Base-by-base conservation (phyloP, 1,139 yeast genomes). In the Casaregolazyma lundiana region DNA sequence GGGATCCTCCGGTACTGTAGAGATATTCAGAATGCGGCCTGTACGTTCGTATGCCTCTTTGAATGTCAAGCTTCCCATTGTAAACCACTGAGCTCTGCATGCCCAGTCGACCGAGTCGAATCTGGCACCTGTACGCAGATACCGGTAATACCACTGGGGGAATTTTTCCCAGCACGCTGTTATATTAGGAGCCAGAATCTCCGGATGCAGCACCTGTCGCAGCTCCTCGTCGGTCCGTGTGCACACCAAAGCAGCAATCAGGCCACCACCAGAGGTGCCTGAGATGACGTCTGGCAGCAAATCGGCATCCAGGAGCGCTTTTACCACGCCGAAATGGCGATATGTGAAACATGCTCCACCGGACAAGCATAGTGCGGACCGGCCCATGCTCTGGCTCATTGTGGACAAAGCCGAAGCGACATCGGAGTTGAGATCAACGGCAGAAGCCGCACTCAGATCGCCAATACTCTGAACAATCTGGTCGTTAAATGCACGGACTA, bases 311-410 rank as follows among this genome's bases (percentile, higher is more conserved):
- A 84, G 65, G 35, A 85, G 64, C 0, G 90, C 92, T 55, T 80
- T 81, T 18, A 84, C 75, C 2, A 84, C 78, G 1, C 95, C 95
- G 64, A 84, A 81, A 65, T 85, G 95, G 22, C 82, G 78, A 56
- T 82, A 82, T 1, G 90, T 80, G 65, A 84, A 85, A 38, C 86
- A 77, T 0, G 90, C 95, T 11, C 94, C 95, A 1, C 95, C 94
- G 50, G 85, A 78, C 34, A 85, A 70, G 54, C 88, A 81, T 18
- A 85, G 67, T 0, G 94, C 90, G 0, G 89, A 72, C 53, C 77
- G 78, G 6, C 94, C 95, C 59, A 78, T 81, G 58, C 83, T 84
- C 56, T 78, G 77, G 64, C 74, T 75, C 45, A 42, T 42, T 20
- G 37, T 35, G 0, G 68, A 64, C 1, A 73, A 61, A 2, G 84